These are phyloP conservation scores for Plasmodium reichenowi DNA, from an alignment of 169 alveolate genomes.

Conservation along the genomic window DNA sequence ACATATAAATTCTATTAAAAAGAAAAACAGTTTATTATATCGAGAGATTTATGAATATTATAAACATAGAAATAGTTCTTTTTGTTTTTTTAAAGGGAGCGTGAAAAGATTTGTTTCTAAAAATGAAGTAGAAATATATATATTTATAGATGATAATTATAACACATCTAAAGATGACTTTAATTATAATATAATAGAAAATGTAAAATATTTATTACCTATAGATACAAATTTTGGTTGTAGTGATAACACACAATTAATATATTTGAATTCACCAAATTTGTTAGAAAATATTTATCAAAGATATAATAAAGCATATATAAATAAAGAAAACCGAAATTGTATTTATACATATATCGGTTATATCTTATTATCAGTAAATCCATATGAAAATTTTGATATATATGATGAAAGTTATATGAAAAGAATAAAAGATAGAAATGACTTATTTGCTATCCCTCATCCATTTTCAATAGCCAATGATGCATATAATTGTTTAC, in stretches of 20 bases:
- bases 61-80: slow-evolving; percentile 34
- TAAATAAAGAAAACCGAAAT: slow-evolving; percentile 73
- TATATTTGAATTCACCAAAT: slow-evolving; percentile 82
- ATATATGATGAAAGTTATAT: slow-evolving; percentile 84
- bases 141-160: slow-evolving; percentile 56
- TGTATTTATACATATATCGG: slow-evolving; percentile 88
- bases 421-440: slow-evolving; percentile 81
- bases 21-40: slow-evolving; percentile 49
- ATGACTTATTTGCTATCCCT: slow-evolving; percentile 86
- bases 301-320: slow-evolving; percentile 73
- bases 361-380: slow-evolving; percentile 86
- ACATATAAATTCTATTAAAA: slow-evolving; percentile 68
- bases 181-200: slow-evolving; percentile 64
- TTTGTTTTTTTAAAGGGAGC: slow-evolving; percentile 73
- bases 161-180: slow-evolving; percentile 20
- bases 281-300: slow-evolving; percentile 78
- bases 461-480: slow-evolving; percentile 91
- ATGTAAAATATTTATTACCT: slow-evolving; percentile 76
- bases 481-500: slow-evolving; percentile 87
- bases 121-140: slow-evolving; percentile 63
- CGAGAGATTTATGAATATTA: slow-evolving; percentile 59
- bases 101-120: slow-evolving; percentile 67
- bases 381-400: slow-evolving; percentile 87
- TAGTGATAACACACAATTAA: slow-evolving; percentile 80
- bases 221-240: slow-evolving; percentile 77